A percentile compares a stretch with the other conserved stretches of the same genome.
These are phyloP conservation scores for Chondrus crispus DNA, from an alignment of 23 red algal species.

Conservation along the genomic window DNA sequence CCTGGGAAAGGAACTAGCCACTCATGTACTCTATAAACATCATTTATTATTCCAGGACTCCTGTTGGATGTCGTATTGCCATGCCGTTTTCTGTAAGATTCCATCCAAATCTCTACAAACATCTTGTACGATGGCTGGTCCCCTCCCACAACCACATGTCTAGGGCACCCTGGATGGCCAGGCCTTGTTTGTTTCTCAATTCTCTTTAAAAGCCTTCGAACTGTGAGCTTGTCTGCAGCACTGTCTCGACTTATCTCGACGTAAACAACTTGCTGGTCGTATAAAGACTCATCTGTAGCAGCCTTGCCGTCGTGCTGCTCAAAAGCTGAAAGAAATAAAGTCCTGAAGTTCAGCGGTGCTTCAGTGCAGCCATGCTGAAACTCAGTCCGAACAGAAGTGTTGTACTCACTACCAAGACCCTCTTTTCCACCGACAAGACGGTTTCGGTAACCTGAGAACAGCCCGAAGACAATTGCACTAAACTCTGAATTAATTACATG, in stretches of 20 bases:
- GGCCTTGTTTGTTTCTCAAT: background rate
- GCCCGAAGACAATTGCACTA: background rate
- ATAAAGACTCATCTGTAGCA: background rate
- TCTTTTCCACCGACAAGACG: background rate
- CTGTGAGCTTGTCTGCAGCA: background rate
- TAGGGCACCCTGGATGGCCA: background rate
- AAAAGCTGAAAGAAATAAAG: background rate
- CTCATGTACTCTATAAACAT: background rate
- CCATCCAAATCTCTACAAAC: background rate
- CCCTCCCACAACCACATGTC: background rate
- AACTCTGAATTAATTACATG: background rate
- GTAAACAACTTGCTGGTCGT: background rate
- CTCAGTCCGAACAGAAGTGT: background rate
- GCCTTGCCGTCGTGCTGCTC: background rate
- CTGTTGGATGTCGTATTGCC: background rate
- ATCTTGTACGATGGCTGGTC: background rate
- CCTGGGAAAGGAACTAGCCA: slow-evolving; percentile 10
- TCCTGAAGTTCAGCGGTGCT: background rate
- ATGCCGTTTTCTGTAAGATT: background rate
- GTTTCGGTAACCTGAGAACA: background rate
- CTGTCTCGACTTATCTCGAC: background rate
- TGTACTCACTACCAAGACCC: no score
- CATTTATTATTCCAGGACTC: background rate
- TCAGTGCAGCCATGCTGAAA: background rate
- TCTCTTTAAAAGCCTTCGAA: background rate